A percentile compares a stretch with the other conserved stretches of the same genome.
These are phyloP conservation scores for Acephala macrosclerotiorum DNA, from an alignment of 2,329 filamentous ascomycete genomes.

Conservation along the genomic window DNA sequence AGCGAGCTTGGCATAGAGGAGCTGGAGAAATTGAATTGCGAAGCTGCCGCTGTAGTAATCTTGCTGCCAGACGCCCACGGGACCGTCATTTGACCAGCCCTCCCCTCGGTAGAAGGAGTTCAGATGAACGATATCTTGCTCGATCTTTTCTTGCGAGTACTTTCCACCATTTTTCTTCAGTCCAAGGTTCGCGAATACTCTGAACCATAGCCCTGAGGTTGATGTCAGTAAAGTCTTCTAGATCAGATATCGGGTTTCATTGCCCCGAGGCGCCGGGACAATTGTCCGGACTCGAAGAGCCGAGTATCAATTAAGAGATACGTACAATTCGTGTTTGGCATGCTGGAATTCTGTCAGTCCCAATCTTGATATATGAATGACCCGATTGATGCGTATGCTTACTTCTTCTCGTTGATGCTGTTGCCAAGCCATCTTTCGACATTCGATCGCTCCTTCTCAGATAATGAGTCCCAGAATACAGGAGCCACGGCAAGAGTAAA, in stretches of 20 bases:
- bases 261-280: not conserved
- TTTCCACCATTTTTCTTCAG: conserved; percentile 76
- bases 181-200: conserved; percentile 83
- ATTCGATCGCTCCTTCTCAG: conserved; percentile 67
- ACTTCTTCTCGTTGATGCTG: conserved; percentile 79
- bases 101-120: conserved; percentile 84
- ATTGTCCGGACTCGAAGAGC: not conserved
- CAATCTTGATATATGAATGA: not conserved
- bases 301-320: not conserved
- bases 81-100: conserved; percentile 85
- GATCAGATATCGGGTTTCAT: not conserved
- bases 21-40: conserved; percentile 81
- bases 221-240: not conserved
- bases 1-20: conserved; percentile 77
- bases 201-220: conserved; percentile 76
- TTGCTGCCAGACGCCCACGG: conserved; percentile 81
- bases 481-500: conserved; percentile 74
- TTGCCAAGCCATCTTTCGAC: conserved; percentile 77
- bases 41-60: conserved; percentile 87
- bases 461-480: conserved; percentile 60
- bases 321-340: conserved; percentile 65
- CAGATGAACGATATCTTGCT: conserved; percentile 78
- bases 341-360: conserved; percentile 54
- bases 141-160: conserved; percentile 73
- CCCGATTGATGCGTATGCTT: conserved; percentile 26